Conservation (phyloP, 2,329 filamentous ascomycete genomes). For the Botryotinia narcissicola region DNA sequence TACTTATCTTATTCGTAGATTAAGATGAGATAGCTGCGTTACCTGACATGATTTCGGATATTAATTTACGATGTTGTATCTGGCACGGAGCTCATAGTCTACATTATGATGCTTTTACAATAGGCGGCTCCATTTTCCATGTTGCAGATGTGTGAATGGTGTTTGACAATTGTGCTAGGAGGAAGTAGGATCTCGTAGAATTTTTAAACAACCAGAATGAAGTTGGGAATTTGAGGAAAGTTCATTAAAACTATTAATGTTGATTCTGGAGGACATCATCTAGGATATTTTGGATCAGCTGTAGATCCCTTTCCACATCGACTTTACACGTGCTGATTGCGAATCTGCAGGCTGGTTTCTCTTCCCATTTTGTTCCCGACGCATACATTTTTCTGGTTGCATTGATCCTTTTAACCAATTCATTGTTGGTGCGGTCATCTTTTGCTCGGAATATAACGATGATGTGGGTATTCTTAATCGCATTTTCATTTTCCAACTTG, state of each 20-base stretch:
- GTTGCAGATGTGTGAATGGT: background rate
- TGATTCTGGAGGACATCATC: constrained; percentile 25
- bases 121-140: background rate
- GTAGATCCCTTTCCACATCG: constrained; percentile 64
- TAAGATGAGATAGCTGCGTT: background rate
- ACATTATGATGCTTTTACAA: background rate
- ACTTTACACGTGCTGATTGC: constrained; percentile 85
- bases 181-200: background rate
- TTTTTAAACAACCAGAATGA: background rate
- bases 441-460: constrained; percentile 77
- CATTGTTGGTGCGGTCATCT: constrained; percentile 60
- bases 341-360: constrained; percentile 71
- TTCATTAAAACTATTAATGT: background rate
- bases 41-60: fast-evolving
- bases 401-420: constrained; percentile 72
- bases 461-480: constrained; percentile 43
- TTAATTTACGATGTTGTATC: fast-evolving
- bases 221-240: background rate
- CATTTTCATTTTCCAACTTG: constrained; percentile 49
- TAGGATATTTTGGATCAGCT: constrained; percentile 63
- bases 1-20: background rate
- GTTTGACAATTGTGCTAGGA: background rate
- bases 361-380: constrained; percentile 76
- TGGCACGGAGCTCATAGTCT: too few species aligned
- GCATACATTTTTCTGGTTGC: constrained; percentile 73